These are phyloP conservation scores for Suillus ampliporus DNA, from an alignment of 768 basidiomycete genomes.

Conservation along the genomic window DNA sequence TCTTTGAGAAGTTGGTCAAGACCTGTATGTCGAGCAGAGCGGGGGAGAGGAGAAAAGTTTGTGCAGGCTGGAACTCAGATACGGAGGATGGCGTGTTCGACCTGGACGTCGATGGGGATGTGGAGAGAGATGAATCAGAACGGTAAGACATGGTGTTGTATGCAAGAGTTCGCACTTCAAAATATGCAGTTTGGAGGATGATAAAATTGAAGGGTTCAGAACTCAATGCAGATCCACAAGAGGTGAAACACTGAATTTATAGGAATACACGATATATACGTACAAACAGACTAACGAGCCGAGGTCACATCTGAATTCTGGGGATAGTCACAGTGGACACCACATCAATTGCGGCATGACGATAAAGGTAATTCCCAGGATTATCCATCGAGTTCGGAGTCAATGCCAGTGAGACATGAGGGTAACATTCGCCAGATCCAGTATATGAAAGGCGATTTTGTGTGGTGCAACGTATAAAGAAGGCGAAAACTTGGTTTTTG, in stretches of 20 bases:
- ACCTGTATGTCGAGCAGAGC: slow-evolving; percentile 15
- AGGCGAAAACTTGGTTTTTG: background rate
- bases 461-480: background rate
- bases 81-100: slow-evolving; percentile 28
- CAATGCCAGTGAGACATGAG: background rate
- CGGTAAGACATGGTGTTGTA: slow-evolving; percentile 20
- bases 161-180: background rate
- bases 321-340: background rate
- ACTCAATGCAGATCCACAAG: background rate
- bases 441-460: background rate
- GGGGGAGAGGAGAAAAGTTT: slow-evolving; percentile 32
- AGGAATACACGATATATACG: slow-evolving; percentile 9
- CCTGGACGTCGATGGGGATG: slow-evolving; percentile 20
- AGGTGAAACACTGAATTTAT: slow-evolving; percentile 30
- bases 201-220: background rate
- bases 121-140: slow-evolving; percentile 21
- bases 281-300: slow-evolving; percentile 13
- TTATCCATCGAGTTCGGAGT: background rate
- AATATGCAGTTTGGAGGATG: slow-evolving; percentile 2
- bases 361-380: background rate
- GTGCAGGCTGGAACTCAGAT: slow-evolving; percentile 28
- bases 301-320: too few species aligned
- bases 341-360: background rate
- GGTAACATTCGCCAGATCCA: slow-evolving; percentile 15
- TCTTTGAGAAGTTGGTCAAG: slow-evolving; percentile 24